phyloP scores from a whole-genome alignment of 768 basidiomycete species.

The Leccinum broughii region DNA sequence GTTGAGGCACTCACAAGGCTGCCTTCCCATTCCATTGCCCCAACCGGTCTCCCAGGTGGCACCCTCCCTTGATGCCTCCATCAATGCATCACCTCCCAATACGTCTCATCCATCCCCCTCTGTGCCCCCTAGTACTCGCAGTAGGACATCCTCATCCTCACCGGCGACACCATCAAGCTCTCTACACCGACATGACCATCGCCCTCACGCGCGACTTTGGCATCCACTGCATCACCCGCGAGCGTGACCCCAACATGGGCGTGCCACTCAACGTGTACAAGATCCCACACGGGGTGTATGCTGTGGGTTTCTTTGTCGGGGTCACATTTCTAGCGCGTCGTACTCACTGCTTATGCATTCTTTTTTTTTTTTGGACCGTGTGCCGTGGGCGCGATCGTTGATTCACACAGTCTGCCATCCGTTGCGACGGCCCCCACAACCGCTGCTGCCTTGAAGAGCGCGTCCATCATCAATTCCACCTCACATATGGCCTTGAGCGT shows the following conservation, averaged over 20 bases:
- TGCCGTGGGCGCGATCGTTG: too few relatives aligned
- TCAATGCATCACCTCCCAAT: slow-evolving; percentile 83
- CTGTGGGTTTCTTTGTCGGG: too few relatives aligned
- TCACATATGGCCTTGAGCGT: too few relatives aligned
- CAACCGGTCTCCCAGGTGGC: slow-evolving; percentile 80
- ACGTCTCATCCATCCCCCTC: slow-evolving; percentile 94
- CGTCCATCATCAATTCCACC: too few relatives aligned
- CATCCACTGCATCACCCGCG: slow-evolving; percentile 61
- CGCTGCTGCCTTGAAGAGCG: too few relatives aligned
- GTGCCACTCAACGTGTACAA: slow-evolving; percentile 76
- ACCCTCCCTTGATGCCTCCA: slow-evolving; percentile 77
- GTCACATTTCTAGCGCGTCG: too few relatives aligned
- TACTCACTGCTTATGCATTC: too few relatives aligned
- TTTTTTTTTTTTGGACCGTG: too few relatives aligned
- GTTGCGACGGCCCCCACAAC: too few relatives aligned
- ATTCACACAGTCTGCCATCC: too few relatives aligned
- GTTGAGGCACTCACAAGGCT: too few relatives aligned
- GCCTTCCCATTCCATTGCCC: slow-evolving; percentile 69
- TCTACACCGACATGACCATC: slow-evolving; percentile 99
- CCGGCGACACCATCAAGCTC: slow-evolving; percentile 90
- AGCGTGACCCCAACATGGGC: slow-evolving; percentile 58
- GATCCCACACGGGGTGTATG: slow-evolving; percentile 72
- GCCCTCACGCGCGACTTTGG: slow-evolving; percentile 97
- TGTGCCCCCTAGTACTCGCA: slow-evolving; percentile 87
- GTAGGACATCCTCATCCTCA: slow-evolving; percentile 82